phyloP scores from a whole-genome alignment of 192 early-diverging fungal genomes.

The Oehlia diaphana region DNA sequence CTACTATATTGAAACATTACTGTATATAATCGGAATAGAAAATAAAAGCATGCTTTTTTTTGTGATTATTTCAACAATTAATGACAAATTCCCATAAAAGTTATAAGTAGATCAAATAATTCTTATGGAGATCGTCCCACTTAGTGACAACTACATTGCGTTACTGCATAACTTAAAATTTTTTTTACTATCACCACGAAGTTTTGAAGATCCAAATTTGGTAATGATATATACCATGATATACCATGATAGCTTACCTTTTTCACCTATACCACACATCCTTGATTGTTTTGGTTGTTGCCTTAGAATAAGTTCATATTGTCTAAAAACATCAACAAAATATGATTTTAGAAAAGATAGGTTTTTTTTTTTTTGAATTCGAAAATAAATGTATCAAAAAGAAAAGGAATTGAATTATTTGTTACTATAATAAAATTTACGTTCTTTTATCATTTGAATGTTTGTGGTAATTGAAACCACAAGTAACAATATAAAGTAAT shows the following conservation, averaged over 20 bases:
- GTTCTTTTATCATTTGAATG: too few relatives aligned
- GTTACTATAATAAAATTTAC: too few relatives aligned
- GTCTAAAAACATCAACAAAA: conserved; percentile 20
- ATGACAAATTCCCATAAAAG: neutral
- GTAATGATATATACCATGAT: neutral
- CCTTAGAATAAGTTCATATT: conserved; percentile 66
- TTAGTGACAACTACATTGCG: neutral
- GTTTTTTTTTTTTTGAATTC: neutral
- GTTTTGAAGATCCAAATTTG: neutral
- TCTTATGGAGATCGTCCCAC: neutral
- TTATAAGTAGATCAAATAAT: neutral
- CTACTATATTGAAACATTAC: too few relatives aligned
- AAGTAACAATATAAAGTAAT: neutral
- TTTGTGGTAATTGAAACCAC: neutral
- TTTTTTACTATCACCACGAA: too few relatives aligned
- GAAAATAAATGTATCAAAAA: neutral
- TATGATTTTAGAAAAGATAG: neutral
- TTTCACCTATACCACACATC: conserved; percentile 92
- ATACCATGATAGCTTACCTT: conserved; percentile 59
- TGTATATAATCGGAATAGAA: too few relatives aligned
- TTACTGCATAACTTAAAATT: too few relatives aligned
- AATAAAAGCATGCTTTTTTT: too few relatives aligned
- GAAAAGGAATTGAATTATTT: neutral
- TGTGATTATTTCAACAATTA: too few relatives aligned
- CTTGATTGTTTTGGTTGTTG: conserved; percentile 91